Evolutionary conservation across 2,329 filamentous ascomycete genomes (phyloP).

Genomic region (Trichophaea hybrida): DNA sequence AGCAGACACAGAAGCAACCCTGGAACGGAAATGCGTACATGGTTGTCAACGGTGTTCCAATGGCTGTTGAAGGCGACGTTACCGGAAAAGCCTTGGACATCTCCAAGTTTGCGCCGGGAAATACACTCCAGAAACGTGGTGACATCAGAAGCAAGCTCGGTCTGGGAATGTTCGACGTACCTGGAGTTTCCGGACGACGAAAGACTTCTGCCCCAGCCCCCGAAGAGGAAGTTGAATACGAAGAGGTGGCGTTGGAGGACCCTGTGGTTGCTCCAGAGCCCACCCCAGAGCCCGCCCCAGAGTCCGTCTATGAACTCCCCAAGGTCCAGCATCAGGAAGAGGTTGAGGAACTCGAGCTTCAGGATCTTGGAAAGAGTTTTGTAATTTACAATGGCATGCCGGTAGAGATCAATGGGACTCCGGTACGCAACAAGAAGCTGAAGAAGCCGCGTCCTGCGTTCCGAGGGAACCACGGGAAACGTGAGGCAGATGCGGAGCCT

Average conservation of each 20-base stretch:
- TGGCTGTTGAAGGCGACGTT: neutral
- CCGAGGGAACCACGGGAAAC: neutral
- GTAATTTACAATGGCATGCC: constrained; percentile 6
- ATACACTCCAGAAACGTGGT: constrained; percentile 1
- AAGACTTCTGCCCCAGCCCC: neutral
- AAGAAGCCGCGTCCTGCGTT: constrained; percentile 10
- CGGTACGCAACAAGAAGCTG: neutral
- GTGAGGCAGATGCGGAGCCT: neutral
- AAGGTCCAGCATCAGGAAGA: neutral
- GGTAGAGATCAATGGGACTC: neutral
- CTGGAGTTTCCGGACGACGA: neutral
- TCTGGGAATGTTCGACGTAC: constrained; percentile 5
- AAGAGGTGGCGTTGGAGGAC: neutral
- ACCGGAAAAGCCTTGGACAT: neutral
- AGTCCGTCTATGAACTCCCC: neutral
- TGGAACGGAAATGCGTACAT: constrained; percentile 1
- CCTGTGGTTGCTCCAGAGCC: neutral
- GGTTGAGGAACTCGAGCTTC: neutral
- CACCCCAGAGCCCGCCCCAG: neutral
- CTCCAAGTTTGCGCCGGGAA: neutral
- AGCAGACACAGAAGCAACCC: neutral
- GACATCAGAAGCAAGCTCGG: constrained; percentile 1
- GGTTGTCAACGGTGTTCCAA: neutral
- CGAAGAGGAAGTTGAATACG: neutral
- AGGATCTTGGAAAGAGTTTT: constrained; percentile 1